Evolutionary conservation across 495 filamentous ascomycete genomes (phyloP).

Genomic region (Sporormia fimetaria): DNA sequence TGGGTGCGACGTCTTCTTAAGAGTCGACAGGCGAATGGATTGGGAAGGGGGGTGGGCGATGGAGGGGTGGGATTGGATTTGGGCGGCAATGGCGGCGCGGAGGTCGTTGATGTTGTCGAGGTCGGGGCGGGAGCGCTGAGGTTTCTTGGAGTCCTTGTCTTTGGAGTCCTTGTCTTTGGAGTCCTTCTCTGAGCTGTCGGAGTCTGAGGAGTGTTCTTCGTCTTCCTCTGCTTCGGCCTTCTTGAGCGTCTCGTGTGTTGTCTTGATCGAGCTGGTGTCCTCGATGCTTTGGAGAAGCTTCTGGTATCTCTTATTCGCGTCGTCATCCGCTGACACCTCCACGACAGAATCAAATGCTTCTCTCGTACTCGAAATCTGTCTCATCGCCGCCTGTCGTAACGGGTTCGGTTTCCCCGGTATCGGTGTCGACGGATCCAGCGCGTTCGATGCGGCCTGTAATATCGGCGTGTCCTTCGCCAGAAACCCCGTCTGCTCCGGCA

Average conservation of each 20-base stretch:
- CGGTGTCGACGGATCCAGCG: background rate
- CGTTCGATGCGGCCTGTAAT: conserved; percentile 25
- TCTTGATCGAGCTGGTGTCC: conserved; percentile 27
- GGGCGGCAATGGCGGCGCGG: conserved; percentile 31
- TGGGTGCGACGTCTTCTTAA: conserved; percentile 27
- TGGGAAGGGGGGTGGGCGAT: conserved; percentile 31
- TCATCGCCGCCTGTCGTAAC: conserved; percentile 23
- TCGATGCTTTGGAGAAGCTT: conserved; percentile 18
- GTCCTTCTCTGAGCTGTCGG: too few species aligned
- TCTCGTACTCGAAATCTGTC: conserved; percentile 21
- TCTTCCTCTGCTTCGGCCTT: conserved; percentile 5
- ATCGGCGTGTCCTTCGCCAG: conserved; percentile 28
- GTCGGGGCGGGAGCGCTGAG: conserved; percentile 2
- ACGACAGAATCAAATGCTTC: conserved; percentile 17
- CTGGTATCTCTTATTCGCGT: conserved; percentile 28
- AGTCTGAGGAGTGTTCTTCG: too few species aligned
- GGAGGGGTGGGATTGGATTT: conserved; percentile 29
- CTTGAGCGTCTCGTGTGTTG: conserved; percentile 21
- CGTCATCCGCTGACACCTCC: conserved; percentile 26
- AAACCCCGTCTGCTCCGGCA: conserved; percentile 21
- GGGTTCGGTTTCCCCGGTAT: background rate
- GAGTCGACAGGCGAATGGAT: conserved; percentile 32
- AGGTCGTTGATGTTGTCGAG: conserved; percentile 23
- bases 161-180: too few species aligned
- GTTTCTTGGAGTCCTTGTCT: too few species aligned